These are phyloP conservation scores for Dothideomycetes sp. DNA, from an alignment of 2,329 filamentous ascomycete species.

Conservation along the genomic window DNA sequence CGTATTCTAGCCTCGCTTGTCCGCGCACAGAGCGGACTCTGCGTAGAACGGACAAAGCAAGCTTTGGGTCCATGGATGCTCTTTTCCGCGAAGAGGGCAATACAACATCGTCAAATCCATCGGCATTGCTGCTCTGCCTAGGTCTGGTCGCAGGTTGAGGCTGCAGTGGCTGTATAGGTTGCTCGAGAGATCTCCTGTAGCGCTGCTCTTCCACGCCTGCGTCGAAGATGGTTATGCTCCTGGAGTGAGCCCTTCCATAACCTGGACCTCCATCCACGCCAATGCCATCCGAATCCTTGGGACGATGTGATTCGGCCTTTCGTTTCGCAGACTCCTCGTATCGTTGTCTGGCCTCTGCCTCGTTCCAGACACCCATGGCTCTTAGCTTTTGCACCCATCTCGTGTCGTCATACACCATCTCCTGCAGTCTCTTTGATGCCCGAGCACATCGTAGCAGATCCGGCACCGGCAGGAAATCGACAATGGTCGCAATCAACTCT, in stretches of 20 bases:
- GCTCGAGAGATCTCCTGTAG: slow-evolving; percentile 31
- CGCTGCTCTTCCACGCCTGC: slow-evolving; percentile 56
- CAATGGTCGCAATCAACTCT: slow-evolving; percentile 81
- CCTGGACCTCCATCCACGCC: slow-evolving; percentile 26
- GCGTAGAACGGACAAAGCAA: slow-evolving; percentile 57
- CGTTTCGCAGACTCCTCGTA: slow-evolving; percentile 58
- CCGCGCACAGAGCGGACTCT: slow-evolving; percentile 69
- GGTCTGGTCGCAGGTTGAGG: slow-evolving; percentile 9
- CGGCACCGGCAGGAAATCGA: slow-evolving; percentile 77
- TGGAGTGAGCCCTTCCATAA: slow-evolving; percentile 19
- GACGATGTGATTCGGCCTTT: slow-evolving; percentile 45
- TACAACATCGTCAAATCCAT: slow-evolving; percentile 73
- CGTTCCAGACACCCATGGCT: slow-evolving; percentile 86
- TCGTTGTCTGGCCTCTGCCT: slow-evolving; percentile 67
- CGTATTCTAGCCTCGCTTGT: slow-evolving; percentile 79
- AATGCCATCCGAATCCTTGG: slow-evolving; percentile 25
- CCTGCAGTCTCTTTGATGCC: slow-evolving; percentile 74
- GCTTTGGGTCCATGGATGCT: slow-evolving; percentile 22
- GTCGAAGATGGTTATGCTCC: slow-evolving; percentile 60
- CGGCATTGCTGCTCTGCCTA: slow-evolving; percentile 32
- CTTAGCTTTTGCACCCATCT: slow-evolving; percentile 83
- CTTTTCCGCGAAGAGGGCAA: slow-evolving; percentile 27
- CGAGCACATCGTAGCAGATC: slow-evolving; percentile 81
- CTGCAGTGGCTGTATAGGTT: slow-evolving; percentile 10
- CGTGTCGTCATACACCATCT: slow-evolving; percentile 98